Conservation (phyloP, 257 asterid genomes). For the Verbena officinalis region DNA sequence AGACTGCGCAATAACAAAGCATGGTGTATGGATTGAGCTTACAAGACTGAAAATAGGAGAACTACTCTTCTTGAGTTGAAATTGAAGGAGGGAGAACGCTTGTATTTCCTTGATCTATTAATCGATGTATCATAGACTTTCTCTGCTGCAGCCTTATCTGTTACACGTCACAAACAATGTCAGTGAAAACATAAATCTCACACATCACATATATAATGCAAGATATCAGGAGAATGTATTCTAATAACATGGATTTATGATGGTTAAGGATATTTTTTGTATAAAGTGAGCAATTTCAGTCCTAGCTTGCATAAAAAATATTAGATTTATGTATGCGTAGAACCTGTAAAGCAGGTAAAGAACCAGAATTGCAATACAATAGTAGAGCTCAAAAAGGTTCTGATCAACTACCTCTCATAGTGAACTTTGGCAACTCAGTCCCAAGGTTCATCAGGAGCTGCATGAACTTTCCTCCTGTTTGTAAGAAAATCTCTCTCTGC, state of each 20-base stretch:
- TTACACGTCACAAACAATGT: constrained; percentile 29
- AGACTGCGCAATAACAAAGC: constrained; percentile 23
- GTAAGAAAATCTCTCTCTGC: constrained; percentile 74
- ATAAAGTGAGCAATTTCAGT: no score
- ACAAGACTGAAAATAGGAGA: constrained; percentile 86
- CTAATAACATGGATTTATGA: neutral
- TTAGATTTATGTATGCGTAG: no score
- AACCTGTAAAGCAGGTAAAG: constrained; percentile 24
- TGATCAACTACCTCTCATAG: constrained; percentile 66
- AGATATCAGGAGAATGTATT: constrained; percentile 5
- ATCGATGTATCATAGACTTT: constrained; percentile 54
- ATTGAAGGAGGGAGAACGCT: constrained; percentile 86
- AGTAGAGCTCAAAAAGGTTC: constrained; percentile 16
- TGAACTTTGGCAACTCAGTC: constrained; percentile 74
- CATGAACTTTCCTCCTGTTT: constrained; percentile 73
- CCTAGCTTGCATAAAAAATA: no score
- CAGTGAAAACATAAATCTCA: constrained; percentile 25
- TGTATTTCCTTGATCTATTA: constrained; percentile 79
- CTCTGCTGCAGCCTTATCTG: constrained; percentile 59
- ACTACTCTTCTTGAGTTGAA: constrained; percentile 92
- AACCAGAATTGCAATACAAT: constrained; percentile 16
- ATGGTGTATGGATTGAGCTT: constrained; percentile 45
- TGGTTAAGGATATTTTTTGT: no score
- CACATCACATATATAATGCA: constrained; percentile 11
- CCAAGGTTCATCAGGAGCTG: constrained; percentile 74